Base-by-base conservation (phyloP, 108 stramenopile species). In the Cyclotella sp. region DNA sequence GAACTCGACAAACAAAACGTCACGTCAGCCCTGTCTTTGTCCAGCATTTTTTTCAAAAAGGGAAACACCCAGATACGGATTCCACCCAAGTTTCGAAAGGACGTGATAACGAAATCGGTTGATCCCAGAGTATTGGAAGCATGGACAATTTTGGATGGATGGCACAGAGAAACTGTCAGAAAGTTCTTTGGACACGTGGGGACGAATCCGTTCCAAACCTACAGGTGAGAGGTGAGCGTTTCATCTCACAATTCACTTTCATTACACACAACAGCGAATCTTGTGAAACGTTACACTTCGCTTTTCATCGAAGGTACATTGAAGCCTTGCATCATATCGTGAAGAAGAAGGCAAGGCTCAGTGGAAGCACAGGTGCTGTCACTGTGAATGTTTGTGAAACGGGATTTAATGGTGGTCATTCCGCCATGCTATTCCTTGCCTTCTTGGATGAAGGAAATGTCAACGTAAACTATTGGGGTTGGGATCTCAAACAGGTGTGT, bases 391-490 rank as follows among this genome's bases (percentile, higher is more conserved):
- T 69, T 39, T 69, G 68, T 16, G 68, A 69, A 55, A 69, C 68
- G 9, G 68, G 68, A 28, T 68, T 68, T 13, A 68, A 68, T 29
- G 67, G 67, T 18, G 67, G 67, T 52, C 68, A 69, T 69, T 69
- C 68, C 19, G 68, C 68, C 27, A 69, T 69, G 68, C 34, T 69
- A 30, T 69, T 69, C 68, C 29, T 69, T 27, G 54, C 68, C 1
- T 69, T 69, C 40, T 54, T 69, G 52, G 34, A 34, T 5, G 6
- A 6, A 34, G 34, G 34, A 34, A 34, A 6, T 34, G 34, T 34
- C 34, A 34, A 34, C 34, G 6, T 34, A 2, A 34, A 34, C 34
- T 34, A 34, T 34, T 34, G 34, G 34, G 34, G 34, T 6, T 34
- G 34, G 34, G 34, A 34, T 34, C 34, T 34, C 34, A 34, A 34